Evolutionary conservation across 169 alveolate species (phyloP), one percentile per base, ranked within the genome.

Genomic region (Ichthyophthirius multifiliis): DNA sequence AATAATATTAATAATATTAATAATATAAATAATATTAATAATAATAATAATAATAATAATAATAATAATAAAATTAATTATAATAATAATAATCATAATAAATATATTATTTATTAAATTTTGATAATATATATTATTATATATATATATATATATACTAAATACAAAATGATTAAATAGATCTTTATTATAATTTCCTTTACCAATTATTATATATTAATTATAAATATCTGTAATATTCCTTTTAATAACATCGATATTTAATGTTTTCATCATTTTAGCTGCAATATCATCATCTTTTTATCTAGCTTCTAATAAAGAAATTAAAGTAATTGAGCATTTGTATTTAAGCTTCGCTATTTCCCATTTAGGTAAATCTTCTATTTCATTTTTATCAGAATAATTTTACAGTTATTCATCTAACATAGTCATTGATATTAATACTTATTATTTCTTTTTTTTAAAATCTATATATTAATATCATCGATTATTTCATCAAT

Each of bases 401-500:
- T 13, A n/a, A 41, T 3, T 3, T 18, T 55, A 5, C 13, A 13
- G 4, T 55, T 67, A 18, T 1, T 37, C 77, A n/a, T 37, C 77
- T 2, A 32, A 32, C 10, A 30, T 41, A 13, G 34, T 64, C 6
- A 32, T 41, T 1, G 30, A 31, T 64, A 15, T 64, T 32, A 15
- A 16, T 16, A 20, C 34, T 10, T 31, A n/a, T 10, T 64, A n/a
- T 64, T 64, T 30, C 2, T 64, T 64, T 32, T 64, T 48, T 71
- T 67, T 47, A 44, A 9, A 5, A 41, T 23, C 39, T 55, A 55
- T 9, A 20, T 35, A 13, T 79, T 65, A 9, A 81, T 46, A 20
- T 81, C 86, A 32, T 81, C 86, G 3, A 67, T 37, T 41, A 76
- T 81, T 81, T 81, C 86, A 81, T 81, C 86, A 13, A 81, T 44